A percentile compares a stretch with the other conserved stretches of the same genome.
Conservation (phyloP, 2,329 filamentous ascomycete species). For the Colletotrichum godetiae region DNA sequence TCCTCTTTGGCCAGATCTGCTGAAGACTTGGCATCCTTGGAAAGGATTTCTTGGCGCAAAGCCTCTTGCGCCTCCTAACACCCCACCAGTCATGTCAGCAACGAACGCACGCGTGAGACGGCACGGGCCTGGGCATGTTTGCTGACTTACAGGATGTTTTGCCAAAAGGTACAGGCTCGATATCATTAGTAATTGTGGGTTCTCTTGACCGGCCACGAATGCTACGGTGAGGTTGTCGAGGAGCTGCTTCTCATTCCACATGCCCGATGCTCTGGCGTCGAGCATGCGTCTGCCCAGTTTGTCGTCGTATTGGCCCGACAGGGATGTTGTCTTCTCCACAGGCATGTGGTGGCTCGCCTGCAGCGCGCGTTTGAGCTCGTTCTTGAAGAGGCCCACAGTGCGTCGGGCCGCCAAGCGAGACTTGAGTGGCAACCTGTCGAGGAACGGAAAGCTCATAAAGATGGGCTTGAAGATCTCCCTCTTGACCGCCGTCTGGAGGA, state of each 20-base stretch:
- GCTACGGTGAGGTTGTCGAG: conserved; percentile 52
- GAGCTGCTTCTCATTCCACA: conserved; percentile 47
- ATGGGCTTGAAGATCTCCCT: conserved; percentile 48
- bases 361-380: conserved; percentile 37
- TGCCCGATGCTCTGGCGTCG: conserved; percentile 38
- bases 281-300: conserved; percentile 39
- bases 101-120: not conserved
- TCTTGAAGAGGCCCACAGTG: conserved; percentile 42
- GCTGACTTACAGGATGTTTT: conserved; percentile 41
- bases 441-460: conserved; percentile 47
- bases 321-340: conserved; percentile 6
- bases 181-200: conserved; percentile 50
- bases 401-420: conserved; percentile 41
- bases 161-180: conserved; percentile 51
- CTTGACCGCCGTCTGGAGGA: conserved; percentile 43
- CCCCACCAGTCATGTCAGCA: conserved; percentile 12
- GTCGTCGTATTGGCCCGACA: not conserved
- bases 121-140: not conserved
- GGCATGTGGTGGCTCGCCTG: conserved; percentile 7
- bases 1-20: conserved; percentile 40
- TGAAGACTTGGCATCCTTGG: conserved; percentile 18
- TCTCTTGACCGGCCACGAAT: conserved; percentile 55
- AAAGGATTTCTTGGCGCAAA: conserved; percentile 45
- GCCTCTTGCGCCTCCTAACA: conserved; percentile 43
- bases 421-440: conserved; percentile 43